Conservation (phyloP, 2,329 filamentous ascomycete species). For the Zopfia rhizophila region DNA sequence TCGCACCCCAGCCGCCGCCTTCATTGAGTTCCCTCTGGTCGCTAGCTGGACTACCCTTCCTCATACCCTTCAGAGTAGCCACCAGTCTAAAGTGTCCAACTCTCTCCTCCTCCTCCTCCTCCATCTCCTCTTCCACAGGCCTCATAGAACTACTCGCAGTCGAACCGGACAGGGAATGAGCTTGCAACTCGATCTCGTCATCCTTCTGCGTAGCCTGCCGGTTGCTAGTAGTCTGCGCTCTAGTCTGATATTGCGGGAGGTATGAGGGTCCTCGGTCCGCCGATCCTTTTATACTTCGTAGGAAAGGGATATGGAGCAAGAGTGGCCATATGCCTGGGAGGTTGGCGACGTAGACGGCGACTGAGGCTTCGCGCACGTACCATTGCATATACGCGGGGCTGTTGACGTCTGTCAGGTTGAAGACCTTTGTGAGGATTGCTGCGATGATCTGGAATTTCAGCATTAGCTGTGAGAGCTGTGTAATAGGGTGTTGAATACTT, state of each 20-base stretch:
- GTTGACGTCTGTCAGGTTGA: slow-evolving; percentile 58
- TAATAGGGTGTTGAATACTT: too few species aligned
- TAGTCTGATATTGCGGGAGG: slow-evolving; percentile 17
- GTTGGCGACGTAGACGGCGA: slow-evolving; percentile 65
- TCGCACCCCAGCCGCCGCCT: slow-evolving; percentile 18
- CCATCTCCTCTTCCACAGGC: not conserved
- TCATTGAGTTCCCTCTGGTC: slow-evolving; percentile 30
- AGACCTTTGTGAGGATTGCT: slow-evolving; percentile 61
- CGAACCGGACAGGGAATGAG: slow-evolving; percentile 18
- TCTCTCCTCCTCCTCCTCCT: slow-evolving; percentile 8
- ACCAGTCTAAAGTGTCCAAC: slow-evolving; percentile 11
- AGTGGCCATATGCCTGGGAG: slow-evolving; percentile 65
- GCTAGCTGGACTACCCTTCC: slow-evolving; percentile 26
- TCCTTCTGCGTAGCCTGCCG: slow-evolving; percentile 11
- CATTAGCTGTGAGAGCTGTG: too few species aligned
- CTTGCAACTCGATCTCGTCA: slow-evolving; percentile 39
- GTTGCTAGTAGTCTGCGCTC: not conserved
- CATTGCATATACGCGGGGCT: slow-evolving; percentile 56
- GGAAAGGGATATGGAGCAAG: slow-evolving; percentile 54
- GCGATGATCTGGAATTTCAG: slow-evolving; percentile 45
- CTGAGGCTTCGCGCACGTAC: slow-evolving; percentile 65
- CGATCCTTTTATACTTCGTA: too few species aligned
- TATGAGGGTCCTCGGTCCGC: too few species aligned
- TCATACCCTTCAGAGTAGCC: slow-evolving; percentile 6
- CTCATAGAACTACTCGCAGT: slow-evolving; percentile 19